These are phyloP conservation scores for Cicer chorassanicum DNA, from an alignment of 306 rosid genomes.

Conservation along the genomic window DNA sequence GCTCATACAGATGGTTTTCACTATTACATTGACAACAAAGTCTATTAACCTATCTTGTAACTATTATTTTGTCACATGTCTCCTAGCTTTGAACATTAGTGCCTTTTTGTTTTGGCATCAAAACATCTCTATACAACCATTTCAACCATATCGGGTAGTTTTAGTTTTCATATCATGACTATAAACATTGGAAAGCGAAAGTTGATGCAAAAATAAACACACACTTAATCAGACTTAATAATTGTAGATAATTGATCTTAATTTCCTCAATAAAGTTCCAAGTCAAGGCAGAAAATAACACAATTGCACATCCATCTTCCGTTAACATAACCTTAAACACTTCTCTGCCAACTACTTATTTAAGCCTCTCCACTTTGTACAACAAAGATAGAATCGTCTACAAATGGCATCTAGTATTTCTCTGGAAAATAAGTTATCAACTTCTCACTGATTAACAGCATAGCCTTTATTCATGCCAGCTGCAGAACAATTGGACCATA, in stretches of 20 bases:
- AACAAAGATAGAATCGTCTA: neutral
- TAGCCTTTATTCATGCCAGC: neutral
- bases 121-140: neutral
- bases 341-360: neutral
- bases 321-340: slow-evolving; percentile 24
- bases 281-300: slow-evolving; percentile 1
- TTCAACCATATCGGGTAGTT: neutral
- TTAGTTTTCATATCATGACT: neutral
- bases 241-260: neutral
- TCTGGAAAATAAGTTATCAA: neutral
- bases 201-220: neutral
- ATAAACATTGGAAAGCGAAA: neutral
- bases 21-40: neutral
- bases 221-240: neutral
- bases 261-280: neutral
- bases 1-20: neutral
- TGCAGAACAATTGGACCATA: neutral
- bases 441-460: slow-evolving; percentile 3
- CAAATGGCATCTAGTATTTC: neutral
- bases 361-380: neutral
- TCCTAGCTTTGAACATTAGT: neutral
- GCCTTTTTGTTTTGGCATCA: neutral
- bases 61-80: neutral
- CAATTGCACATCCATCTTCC: neutral
- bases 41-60: neutral